Evolutionary conservation across 1,139 yeast genomes (phyloP).

Genomic region (Hemisphaericaspora lyxosophila): DNA sequence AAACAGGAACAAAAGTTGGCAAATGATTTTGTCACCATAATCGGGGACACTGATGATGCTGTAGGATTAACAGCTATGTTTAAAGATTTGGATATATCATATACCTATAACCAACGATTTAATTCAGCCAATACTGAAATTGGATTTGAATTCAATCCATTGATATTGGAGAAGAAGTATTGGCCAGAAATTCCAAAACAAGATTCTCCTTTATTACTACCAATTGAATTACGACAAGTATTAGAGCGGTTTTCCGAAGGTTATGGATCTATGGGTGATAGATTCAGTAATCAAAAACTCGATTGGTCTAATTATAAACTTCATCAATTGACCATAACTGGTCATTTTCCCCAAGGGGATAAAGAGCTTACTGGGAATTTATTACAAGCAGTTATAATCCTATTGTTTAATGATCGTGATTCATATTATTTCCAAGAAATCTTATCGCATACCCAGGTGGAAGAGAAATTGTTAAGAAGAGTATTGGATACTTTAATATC

Average conservation of each 20-base stretch:
- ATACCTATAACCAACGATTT: constrained; percentile 16
- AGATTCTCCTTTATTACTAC: constrained; percentile 21
- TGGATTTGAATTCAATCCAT: constrained; percentile 30
- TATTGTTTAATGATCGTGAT: constrained; percentile 28
- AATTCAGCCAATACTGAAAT: constrained; percentile 1
- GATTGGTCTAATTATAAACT: constrained; percentile 32
- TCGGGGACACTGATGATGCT: constrained; percentile 37
- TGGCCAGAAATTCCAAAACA: constrained; percentile 46
- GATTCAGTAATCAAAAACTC: constrained; percentile 21
- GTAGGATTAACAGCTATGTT: constrained; percentile 34
- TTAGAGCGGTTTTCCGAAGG: constrained; percentile 18
- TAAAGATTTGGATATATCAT: constrained; percentile 28
- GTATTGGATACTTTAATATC: constrained; percentile 30
- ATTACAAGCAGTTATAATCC: constrained; percentile 37
- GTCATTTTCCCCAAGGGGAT: constrained; percentile 27
- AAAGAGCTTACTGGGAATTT: constrained; percentile 39
- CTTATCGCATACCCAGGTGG: constrained; percentile 24
- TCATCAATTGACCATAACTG: constrained; percentile 36
- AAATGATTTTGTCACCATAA: constrained; percentile 22
- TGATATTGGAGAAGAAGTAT: constrained; percentile 33
- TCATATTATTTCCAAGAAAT: constrained; percentile 21
- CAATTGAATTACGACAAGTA: constrained; percentile 15
- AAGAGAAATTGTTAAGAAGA: constrained; percentile 23
- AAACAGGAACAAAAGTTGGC: constrained; percentile 28
- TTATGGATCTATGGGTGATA: constrained; percentile 20